Evolutionary conservation across 495 filamentous ascomycete genomes (phyloP), one percentile per base, ranked within the genome.

Genomic region (Aspergillus sclerotioniger): DNA sequence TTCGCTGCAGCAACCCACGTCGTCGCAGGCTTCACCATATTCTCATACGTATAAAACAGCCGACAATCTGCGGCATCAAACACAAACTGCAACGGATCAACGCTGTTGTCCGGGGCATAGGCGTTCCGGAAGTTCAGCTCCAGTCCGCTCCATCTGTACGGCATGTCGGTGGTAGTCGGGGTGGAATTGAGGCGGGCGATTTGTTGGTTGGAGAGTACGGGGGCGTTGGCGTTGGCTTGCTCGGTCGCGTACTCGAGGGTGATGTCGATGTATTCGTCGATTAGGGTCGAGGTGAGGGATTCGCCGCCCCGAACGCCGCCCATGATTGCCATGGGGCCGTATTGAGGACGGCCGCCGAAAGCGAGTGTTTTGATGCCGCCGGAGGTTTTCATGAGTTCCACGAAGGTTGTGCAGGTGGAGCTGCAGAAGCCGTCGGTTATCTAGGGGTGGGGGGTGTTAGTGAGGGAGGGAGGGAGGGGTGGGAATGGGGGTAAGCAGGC

Each of bases 341-440:
- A 56, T 53, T 75, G 68, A 13, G 83, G 80, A 10, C 85, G 77
- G 12, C 85, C 86, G 25, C 86, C 85, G 31, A 87, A 66, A 1
- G 75, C 79, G 45, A 87, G 73, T n/a, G 76, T 81, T 59, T 79
- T 81, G 7, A 87, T 78, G 28, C 76, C 76, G 16, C 67, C 81
- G 53, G 76, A 69, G 54, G 75, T 62, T 3, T 73, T 67, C 61
- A 87, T 71, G 47, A 84, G 71, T 28, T 81, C 72, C 31, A 63
- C 63, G 67, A 86, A 81, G 53, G 85, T 67, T 0, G 80, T 76
- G 72, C 85, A 89, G 1, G 84, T 81, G 0, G 82, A 85, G 20
- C 76, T 80, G 71, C 86, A 89, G 53, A 72, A 72, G 35, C 85
- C 84, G 67, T 87, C 83, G 32, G 76, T 77, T 13, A 65, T 32